Evolutionary conservation across 2,329 filamentous ascomycete genomes (phyloP).

Genomic region (Colletotrichum tropicicola): DNA sequence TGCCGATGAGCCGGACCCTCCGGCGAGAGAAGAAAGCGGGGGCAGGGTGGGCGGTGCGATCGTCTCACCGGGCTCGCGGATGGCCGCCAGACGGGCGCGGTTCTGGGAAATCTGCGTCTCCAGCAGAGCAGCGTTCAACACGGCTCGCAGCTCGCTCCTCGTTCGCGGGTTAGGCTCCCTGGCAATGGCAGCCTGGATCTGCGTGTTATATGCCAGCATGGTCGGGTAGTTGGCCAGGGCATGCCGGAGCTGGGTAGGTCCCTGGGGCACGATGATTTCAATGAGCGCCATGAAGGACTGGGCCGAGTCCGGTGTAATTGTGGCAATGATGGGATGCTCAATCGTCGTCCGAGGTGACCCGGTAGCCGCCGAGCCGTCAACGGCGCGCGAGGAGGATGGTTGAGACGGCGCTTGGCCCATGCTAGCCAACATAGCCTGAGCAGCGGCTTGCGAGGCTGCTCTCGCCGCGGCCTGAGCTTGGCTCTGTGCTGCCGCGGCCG

Average conservation of each 20-base stretch:
- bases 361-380: constrained; percentile 22
- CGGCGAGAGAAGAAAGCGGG: neutral
- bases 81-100: constrained; percentile 35
- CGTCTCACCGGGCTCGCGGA: constrained; percentile 32
- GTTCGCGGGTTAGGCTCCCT: constrained; percentile 57
- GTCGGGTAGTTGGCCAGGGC: constrained; percentile 57
- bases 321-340: constrained; percentile 38
- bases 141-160: constrained; percentile 58
- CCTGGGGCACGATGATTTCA: constrained; percentile 61
- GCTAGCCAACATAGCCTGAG: neutral
- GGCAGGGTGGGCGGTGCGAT: constrained; percentile 9
- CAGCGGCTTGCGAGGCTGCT: neutral
- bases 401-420: neutral
- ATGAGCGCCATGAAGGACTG: constrained; percentile 61
- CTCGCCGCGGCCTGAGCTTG: constrained; percentile 27
- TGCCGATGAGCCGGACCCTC: neutral
- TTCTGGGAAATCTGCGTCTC: constrained; percentile 55
- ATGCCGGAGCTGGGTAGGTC: constrained; percentile 55
- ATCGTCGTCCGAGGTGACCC: constrained; percentile 40
- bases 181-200: constrained; percentile 61
- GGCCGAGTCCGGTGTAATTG: constrained; percentile 42
- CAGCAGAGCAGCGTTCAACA: constrained; percentile 56
- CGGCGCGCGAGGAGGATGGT: constrained; percentile 3
- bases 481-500: constrained; percentile 58
- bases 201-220: constrained; percentile 56